These are phyloP conservation scores for Leishmania martiniquensis DNA, from an alignment of 208 protist genomes.

Conservation along the genomic window DNA sequence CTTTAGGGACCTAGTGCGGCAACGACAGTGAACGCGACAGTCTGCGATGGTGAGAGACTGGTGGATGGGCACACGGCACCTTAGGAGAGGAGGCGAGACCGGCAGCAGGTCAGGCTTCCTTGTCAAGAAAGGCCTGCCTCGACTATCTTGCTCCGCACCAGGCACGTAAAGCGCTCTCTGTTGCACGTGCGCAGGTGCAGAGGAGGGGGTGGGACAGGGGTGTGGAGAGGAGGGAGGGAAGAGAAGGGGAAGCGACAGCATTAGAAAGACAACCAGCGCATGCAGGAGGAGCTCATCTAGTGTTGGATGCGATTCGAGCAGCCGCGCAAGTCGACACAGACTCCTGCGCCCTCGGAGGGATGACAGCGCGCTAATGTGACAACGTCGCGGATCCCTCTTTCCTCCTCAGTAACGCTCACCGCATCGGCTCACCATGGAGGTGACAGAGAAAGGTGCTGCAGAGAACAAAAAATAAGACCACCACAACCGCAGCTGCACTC, in stretches of 20 bases:
- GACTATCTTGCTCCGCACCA: background rate
- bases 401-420: background rate
- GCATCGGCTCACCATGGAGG: background rate
- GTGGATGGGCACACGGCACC: background rate
- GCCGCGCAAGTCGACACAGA: background rate
- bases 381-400: background rate
- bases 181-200: background rate
- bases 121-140: background rate
- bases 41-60: background rate
- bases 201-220: background rate
- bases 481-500: background rate
- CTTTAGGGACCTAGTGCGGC: background rate
- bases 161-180: background rate
- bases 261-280: background rate
- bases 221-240: background rate
- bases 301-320: background rate
- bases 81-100: background rate
- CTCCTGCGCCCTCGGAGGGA: background rate
- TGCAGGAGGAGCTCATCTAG: background rate
- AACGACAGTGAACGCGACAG: background rate
- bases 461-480: no score
- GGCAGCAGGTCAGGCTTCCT: background rate
- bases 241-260: background rate
- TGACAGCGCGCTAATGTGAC: background rate
- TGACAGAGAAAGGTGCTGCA: background rate